Evolutionary conservation across 2,329 filamentous ascomycete species (phyloP).

Genomic region (Amylocarpus encephaloides): DNA sequence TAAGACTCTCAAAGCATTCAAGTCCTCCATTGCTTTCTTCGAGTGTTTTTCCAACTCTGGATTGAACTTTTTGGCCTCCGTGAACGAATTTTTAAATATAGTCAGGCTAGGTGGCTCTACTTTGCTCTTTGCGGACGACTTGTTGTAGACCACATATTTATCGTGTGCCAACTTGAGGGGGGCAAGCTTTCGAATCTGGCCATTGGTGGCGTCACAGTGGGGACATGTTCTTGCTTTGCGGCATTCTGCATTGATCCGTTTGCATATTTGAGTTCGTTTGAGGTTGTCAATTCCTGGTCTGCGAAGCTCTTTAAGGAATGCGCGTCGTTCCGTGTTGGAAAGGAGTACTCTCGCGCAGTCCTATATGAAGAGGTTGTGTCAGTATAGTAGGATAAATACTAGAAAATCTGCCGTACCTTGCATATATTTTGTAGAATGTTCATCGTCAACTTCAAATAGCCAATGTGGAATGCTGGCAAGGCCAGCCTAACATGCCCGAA

Average conservation of each 20-base stretch:
- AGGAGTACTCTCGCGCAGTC: constrained; percentile 81
- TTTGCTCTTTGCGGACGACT: constrained; percentile 82
- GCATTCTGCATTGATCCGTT: constrained; percentile 84
- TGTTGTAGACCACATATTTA: constrained; percentile 82
- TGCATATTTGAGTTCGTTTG: constrained; percentile 73
- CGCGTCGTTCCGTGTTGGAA: constrained; percentile 69
- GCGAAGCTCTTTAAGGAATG: constrained; percentile 73
- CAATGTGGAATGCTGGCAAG: constrained; percentile 89
- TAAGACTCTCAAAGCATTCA: constrained; percentile 82
- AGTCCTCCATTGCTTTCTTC: constrained; percentile 86
- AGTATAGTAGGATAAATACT: neutral
- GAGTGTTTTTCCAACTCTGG: constrained; percentile 84
- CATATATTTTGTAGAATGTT: constrained; percentile 91
- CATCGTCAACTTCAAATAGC: constrained; percentile 90
- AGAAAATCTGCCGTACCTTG: constrained; percentile 48
- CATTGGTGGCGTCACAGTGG: constrained; percentile 76
- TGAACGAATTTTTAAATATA: constrained; percentile 80
- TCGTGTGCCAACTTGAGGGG: constrained; percentile 94
- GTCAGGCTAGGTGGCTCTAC: constrained; percentile 74
- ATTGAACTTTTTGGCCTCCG: constrained; percentile 68
- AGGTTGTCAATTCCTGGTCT: constrained; percentile 81
- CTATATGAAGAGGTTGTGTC: constrained; percentile 31
- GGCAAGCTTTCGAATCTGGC: constrained; percentile 83
- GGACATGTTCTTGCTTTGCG: constrained; percentile 79
- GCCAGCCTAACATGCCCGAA: constrained; percentile 91